phyloP scores from a whole-genome alignment of 768 basidiomycete species.

The Trametes maxima region DNA sequence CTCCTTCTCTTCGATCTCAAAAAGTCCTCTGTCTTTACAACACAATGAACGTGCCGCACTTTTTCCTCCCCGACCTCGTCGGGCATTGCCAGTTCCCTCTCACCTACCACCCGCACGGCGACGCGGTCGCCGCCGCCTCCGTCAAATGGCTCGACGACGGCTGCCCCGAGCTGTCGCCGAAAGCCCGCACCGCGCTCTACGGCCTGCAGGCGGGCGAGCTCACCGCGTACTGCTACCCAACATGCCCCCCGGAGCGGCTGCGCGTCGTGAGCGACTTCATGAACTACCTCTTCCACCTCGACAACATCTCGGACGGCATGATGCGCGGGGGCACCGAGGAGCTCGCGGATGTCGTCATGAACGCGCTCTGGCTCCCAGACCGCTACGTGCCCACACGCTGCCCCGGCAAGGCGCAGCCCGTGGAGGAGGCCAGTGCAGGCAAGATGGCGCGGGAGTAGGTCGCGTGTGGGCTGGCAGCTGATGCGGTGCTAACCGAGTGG shows the following conservation, averaged over 20 bases:
- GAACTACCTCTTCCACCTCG: conserved; percentile 73
- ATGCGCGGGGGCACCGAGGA: conserved; percentile 58
- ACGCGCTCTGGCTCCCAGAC: conserved; percentile 67
- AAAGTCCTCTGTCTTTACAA: background rate
- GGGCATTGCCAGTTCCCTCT: conserved; percentile 66
- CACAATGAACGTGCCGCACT: conserved; percentile 2
- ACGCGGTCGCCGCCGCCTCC: conserved; percentile 59
- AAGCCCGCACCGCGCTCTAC: conserved; percentile 56
- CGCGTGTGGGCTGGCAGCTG: background rate
- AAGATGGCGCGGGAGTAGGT: conserved; percentile 73
- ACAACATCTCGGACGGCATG: conserved; percentile 79
- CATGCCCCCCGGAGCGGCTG: conserved; percentile 55
- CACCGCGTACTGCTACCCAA: conserved; percentile 64
- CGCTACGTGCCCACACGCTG: conserved; percentile 43
- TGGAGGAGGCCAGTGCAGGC: conserved; percentile 50
- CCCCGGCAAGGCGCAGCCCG: conserved; percentile 19
- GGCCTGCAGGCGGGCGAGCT: conserved; percentile 70
- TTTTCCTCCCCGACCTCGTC: conserved; percentile 67
- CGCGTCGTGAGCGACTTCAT: conserved; percentile 74
- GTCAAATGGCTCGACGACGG: conserved; percentile 63
- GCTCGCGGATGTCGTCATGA: conserved; percentile 66
- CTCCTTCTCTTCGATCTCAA: background rate
- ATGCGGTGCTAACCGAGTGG: conserved; percentile 21
- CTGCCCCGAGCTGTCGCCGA: conserved; percentile 55
- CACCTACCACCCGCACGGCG: conserved; percentile 55